These are phyloP conservation scores for Achlya hypogyna DNA, from an alignment of 352 stramenopile species.

Conservation along the genomic window DNA sequence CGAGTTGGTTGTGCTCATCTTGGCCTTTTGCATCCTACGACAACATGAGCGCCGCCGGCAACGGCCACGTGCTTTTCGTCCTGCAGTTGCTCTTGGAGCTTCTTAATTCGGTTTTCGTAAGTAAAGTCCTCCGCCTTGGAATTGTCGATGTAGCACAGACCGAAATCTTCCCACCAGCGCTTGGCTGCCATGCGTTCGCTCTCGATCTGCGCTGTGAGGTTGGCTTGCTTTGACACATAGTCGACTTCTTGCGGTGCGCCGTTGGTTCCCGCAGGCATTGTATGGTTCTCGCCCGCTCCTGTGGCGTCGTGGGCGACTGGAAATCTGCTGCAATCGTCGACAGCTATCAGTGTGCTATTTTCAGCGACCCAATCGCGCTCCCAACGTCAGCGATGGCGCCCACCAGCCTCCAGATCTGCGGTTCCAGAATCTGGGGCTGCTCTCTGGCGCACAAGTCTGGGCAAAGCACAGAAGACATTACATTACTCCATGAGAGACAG, in stretches of 20 bases:
- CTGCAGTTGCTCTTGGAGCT: conserved; percentile 51
- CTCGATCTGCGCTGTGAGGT: conserved; percentile 74
- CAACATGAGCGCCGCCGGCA: background rate
- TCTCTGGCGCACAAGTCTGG: no score
- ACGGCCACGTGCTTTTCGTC: conserved; percentile 38
- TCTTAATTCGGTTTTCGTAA: conserved; percentile 69
- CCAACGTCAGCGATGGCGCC: background rate
- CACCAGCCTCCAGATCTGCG: no score
- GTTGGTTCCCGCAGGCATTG: background rate
- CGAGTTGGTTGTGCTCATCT: conserved; percentile 43
- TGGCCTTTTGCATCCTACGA: conserved; percentile 41
- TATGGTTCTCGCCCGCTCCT: no score
- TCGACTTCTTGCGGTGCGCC: conserved; percentile 43
- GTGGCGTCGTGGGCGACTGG: no score
- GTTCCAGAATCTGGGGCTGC: no score
- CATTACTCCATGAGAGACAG: conserved; percentile 61
- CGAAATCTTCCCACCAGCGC: conserved; percentile 76
- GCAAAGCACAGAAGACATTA: no score
- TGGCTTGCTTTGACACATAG: conserved; percentile 78
- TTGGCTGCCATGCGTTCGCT: conserved; percentile 67
- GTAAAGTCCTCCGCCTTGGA: conserved; percentile 72
- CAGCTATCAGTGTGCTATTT: background rate
- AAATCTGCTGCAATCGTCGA: no score
- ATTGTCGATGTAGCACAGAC: conserved; percentile 67
- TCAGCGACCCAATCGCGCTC: background rate